These are phyloP conservation scores for Leishmania gerbilli DNA, from an alignment of 208 protist species.

Conservation along the genomic window DNA sequence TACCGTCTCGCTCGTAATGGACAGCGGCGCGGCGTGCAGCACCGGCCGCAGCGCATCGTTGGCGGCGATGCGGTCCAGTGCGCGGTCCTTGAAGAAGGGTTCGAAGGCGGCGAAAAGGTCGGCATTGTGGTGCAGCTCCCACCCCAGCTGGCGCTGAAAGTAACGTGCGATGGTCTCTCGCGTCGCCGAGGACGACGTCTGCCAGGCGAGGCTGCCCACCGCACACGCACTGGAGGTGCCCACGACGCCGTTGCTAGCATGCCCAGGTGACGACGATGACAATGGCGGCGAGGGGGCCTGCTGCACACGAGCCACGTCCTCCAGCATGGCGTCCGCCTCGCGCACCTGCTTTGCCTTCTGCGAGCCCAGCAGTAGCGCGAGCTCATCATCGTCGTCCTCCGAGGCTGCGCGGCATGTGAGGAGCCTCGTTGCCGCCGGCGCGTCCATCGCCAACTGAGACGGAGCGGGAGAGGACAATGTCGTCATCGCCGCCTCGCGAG, in stretches of 20 bases:
- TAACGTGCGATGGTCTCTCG: slow-evolving; percentile 37
- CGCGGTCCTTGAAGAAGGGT: slow-evolving; percentile 75
- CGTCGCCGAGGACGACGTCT: slow-evolving; percentile 37
- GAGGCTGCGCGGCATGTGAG: slow-evolving; percentile 11
- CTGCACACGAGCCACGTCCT: slow-evolving; percentile 1
- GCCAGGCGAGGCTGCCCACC: slow-evolving; percentile 55
- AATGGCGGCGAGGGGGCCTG: slow-evolving; percentile 7
- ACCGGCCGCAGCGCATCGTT: slow-evolving; percentile 26
- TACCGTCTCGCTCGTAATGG: slow-evolving; percentile 25
- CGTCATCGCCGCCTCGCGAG: background rate
- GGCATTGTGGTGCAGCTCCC: slow-evolving; percentile 49
- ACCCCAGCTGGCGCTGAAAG: slow-evolving; percentile 76
- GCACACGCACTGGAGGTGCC: slow-evolving; percentile 17
- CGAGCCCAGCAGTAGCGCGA: slow-evolving; percentile 71
- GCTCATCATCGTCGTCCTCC: slow-evolving; percentile 65
- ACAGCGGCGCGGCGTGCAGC: slow-evolving; percentile 40
- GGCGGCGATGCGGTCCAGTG: slow-evolving; percentile 42
- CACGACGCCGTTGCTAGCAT: background rate
- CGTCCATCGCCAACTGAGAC: background rate
- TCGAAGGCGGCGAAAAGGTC: slow-evolving; percentile 58
- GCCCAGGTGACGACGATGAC: background rate
- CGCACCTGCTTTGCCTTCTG: slow-evolving; percentile 47
- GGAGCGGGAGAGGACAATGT: background rate
- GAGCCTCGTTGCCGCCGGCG: slow-evolving; percentile 8
- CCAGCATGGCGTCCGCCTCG: slow-evolving; percentile 29